A percentile compares a stretch with the other conserved stretches of the same genome.
Conservation (phyloP, 805 yeast genomes). For the Pichia heedii region DNA sequence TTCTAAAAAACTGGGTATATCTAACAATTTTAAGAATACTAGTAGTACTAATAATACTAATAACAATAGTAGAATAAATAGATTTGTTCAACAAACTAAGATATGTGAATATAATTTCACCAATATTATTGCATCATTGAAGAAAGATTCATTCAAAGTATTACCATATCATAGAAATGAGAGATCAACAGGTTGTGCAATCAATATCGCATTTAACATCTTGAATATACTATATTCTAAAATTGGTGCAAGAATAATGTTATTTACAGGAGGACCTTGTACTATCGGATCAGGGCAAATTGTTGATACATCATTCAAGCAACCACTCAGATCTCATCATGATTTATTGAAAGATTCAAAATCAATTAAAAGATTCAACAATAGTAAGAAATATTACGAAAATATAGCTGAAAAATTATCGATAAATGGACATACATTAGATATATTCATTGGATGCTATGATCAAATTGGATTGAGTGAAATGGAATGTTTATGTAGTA, state of each 20-base stretch:
- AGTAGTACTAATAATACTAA: constrained; percentile 5
- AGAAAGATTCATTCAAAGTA: constrained; percentile 41
- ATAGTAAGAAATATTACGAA: constrained; percentile 40
- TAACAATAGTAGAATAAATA: constrained; percentile 17
- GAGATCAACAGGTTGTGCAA: constrained; percentile 53
- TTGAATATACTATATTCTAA: constrained; percentile 33
- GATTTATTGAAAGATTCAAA: constrained; percentile 40
- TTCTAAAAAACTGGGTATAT: constrained; percentile 37
- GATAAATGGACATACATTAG: constrained; percentile 43
- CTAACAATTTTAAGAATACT: constrained; percentile 27
- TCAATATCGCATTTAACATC: constrained; percentile 37
- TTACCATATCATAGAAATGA: constrained; percentile 36
- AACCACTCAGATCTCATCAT: constrained; percentile 59
- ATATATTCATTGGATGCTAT: constrained; percentile 55
- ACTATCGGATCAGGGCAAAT: constrained; percentile 59
- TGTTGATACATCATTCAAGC: constrained; percentile 46
- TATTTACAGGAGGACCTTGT: constrained; percentile 56
- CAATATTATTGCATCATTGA: constrained; percentile 39
- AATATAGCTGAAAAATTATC: constrained; percentile 40
- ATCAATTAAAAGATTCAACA: constrained; percentile 32
- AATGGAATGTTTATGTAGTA: constrained; percentile 49
- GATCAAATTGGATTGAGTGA: constrained; percentile 63
- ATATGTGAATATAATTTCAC: constrained; percentile 44
- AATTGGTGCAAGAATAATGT: constrained; percentile 45
- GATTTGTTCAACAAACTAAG: constrained; percentile 40